Conservation (phyloP, 192 early-diverging fungal genomes). For the Podochytrium sp. region DNA sequence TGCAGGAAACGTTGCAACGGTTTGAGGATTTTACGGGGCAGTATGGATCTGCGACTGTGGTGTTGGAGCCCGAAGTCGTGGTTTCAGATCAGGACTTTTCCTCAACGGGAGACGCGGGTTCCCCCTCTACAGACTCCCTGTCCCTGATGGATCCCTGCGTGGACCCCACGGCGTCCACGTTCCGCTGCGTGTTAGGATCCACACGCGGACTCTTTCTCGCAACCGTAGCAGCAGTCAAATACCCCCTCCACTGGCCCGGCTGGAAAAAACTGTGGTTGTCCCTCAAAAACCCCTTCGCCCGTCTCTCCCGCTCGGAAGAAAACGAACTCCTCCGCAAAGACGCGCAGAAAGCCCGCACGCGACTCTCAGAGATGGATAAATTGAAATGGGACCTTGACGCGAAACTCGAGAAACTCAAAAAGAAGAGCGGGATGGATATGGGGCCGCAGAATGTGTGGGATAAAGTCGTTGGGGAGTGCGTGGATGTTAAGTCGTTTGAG, state of each 20-base stretch:
- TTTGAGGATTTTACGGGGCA: slow-evolving; percentile 64
- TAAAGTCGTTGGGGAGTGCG: slow-evolving; percentile 70
- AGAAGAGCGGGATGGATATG: slow-evolving; percentile 67
- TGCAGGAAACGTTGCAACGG: slow-evolving; percentile 58
- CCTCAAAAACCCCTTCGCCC: background rate
- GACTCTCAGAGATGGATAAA: slow-evolving; percentile 32
- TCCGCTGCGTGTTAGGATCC: background rate
- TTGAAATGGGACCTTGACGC: slow-evolving; percentile 33
- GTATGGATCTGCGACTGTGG: background rate
- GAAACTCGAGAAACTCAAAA: slow-evolving; percentile 45
- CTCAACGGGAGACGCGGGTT: background rate
- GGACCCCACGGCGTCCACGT: slow-evolving; percentile 5
- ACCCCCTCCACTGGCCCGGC: slow-evolving; percentile 24
- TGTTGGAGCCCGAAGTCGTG: background rate
- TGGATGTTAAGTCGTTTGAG: slow-evolving; percentile 69
- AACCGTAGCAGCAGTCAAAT: background rate
- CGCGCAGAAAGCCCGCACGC: slow-evolving; percentile 6
- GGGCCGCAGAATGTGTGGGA: slow-evolving; percentile 75
- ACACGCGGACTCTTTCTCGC: background rate
- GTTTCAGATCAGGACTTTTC: background rate
- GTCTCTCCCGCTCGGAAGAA: slow-evolving; percentile 17
- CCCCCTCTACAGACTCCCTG: slow-evolving; percentile 25
- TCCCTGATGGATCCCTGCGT: slow-evolving; percentile 31
- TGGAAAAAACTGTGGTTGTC: slow-evolving; percentile 13
- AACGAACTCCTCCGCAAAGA: slow-evolving; percentile 18